Conservation (phyloP, 257 asterid genomes). For the Solanum chiquidenum region DNA sequence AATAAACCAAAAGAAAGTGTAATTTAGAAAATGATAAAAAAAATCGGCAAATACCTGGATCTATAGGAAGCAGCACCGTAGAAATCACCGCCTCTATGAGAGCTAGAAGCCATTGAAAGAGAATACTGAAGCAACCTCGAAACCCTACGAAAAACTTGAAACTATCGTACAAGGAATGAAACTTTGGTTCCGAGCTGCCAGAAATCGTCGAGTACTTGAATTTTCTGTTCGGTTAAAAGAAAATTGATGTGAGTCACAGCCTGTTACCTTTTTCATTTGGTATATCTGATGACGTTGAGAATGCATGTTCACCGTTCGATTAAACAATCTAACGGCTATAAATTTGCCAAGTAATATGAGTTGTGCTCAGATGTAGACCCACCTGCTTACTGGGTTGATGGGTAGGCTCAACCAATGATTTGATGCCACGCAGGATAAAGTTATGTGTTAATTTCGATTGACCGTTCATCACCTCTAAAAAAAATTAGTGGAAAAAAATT, state of each 20-base stretch:
- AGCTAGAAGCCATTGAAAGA: constrained; percentile 11
- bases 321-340: background rate
- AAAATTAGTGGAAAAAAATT: too few species aligned
- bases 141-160: background rate
- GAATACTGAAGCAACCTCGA: background rate
- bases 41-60: constrained; percentile 40
- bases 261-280: background rate
- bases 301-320: background rate
- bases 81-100: constrained; percentile 20
- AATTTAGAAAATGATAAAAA: background rate
- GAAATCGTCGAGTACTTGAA: background rate
- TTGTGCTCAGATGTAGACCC: background rate
- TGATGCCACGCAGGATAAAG: background rate
- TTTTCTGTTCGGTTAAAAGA: background rate
- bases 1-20: background rate
- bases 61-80: constrained; percentile 48
- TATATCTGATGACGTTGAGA: background rate
- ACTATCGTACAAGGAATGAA: background rate
- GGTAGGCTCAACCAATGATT: background rate
- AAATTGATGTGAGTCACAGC: background rate
- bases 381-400: background rate
- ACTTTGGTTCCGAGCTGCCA: background rate
- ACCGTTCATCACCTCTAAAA: background rate
- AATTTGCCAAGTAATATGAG: background rate
- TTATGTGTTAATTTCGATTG: background rate